phyloP scores from a whole-genome alignment of 2,329 filamentous ascomycete species.

The Aspergillus unguis region DNA sequence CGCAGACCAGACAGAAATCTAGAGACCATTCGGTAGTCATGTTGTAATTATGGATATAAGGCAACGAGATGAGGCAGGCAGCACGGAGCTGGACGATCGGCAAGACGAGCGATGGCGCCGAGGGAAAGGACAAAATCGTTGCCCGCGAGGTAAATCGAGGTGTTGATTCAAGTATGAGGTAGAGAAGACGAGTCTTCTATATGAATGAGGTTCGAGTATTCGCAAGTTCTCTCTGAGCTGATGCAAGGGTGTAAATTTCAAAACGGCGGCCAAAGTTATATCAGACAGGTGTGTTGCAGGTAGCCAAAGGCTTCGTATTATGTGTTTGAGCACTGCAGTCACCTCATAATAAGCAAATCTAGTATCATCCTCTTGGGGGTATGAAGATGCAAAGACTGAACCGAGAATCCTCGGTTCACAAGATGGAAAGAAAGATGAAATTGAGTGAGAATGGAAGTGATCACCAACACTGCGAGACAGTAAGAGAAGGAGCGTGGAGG shows the following conservation, averaged over 20 bases:
- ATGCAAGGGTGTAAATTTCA: not conserved
- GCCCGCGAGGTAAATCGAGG: no score
- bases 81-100: not conserved
- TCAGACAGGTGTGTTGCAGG: not conserved
- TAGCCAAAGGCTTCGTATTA: not conserved
- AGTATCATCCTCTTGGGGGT: constrained; percentile 9
- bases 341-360: constrained; percentile 14
- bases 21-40: constrained; percentile 65
- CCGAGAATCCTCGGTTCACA: not conserved
- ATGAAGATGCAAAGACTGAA: not conserved
- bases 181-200: no score
- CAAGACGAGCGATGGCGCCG: not conserved
- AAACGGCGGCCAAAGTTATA: not conserved
- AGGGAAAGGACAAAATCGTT: no score
- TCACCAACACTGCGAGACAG: not conserved
- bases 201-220: no score
- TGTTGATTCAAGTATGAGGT: no score
- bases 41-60: not conserved
- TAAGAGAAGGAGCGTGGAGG: not conserved
- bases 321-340: constrained; percentile 5
- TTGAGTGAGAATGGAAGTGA: not conserved
- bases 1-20: constrained; percentile 91
- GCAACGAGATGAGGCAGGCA: not conserved
- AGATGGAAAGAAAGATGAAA: constrained; percentile 1
- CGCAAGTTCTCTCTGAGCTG: not conserved